These are phyloP conservation scores for Psilocybe subaeruginosa DNA, from an alignment of 768 basidiomycete genomes.

Conservation along the genomic window DNA sequence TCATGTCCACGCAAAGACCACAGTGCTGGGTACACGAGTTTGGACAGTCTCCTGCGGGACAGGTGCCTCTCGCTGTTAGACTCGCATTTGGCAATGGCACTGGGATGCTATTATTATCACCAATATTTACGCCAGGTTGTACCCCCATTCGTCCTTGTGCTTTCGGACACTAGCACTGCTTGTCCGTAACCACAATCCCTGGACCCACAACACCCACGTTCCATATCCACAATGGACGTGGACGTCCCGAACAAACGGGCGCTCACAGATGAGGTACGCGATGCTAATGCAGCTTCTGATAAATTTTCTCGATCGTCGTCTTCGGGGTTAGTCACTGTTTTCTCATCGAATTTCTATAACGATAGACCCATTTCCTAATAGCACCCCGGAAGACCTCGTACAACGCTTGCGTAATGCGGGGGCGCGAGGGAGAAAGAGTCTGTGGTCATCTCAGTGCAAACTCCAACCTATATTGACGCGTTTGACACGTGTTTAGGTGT, in stretches of 20 bases:
- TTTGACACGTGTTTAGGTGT: slow-evolving; percentile 50
- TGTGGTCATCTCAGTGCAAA: slow-evolving; percentile 21
- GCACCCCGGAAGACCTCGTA: slow-evolving; percentile 51
- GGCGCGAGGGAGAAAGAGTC: slow-evolving; percentile 65
- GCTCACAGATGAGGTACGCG: slow-evolving; percentile 26
- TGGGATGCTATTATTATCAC: background rate
- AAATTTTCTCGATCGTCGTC: slow-evolving; percentile 13
- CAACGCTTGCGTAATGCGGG: slow-evolving; percentile 59
- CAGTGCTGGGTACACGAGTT: background rate
- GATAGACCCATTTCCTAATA: slow-evolving; percentile 17
- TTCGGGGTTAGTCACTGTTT: slow-evolving; percentile 12
- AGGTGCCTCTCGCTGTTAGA: background rate
- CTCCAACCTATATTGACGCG: slow-evolving; percentile 13
- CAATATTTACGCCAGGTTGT: background rate
- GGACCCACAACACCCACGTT: background rate
- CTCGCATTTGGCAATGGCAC: background rate
- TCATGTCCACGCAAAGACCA: background rate
- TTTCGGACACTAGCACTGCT: background rate
- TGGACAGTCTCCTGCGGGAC: background rate
- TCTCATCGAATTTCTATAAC: background rate
- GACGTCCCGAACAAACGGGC: slow-evolving; percentile 28
- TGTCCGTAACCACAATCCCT: background rate
- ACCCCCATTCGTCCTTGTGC: background rate
- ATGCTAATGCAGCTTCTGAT: slow-evolving; percentile 11
- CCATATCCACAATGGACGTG: slow-evolving; percentile 1